Evolutionary conservation across 495 filamentous ascomycete species (phyloP).

Genomic region (Trichoderma parareesei): DNA sequence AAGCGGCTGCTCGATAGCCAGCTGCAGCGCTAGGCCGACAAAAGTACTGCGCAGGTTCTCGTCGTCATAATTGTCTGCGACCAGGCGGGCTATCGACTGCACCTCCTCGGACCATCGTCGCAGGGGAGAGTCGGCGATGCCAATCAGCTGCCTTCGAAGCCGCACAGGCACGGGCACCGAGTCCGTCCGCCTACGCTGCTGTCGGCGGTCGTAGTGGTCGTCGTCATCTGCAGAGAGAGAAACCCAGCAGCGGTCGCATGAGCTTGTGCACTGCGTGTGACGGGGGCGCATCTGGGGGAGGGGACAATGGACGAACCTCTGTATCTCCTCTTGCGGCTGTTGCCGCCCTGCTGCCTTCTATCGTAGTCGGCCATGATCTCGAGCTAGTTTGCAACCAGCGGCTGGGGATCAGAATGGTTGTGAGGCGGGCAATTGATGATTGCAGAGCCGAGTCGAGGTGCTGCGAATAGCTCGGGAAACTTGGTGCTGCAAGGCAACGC

Average conservation of each 20-base stretch:
- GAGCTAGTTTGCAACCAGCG: background rate
- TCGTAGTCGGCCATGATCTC: constrained; percentile 66
- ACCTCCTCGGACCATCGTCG: constrained; percentile 76
- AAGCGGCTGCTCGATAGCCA: constrained; percentile 85
- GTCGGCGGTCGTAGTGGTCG: constrained; percentile 68
- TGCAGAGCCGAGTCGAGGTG: background rate
- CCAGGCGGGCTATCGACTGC: constrained; percentile 60
- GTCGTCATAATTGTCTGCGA: constrained; percentile 76
- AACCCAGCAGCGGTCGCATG: constrained; percentile 8
- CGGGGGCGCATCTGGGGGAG: background rate
- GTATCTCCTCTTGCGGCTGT: constrained; percentile 57
- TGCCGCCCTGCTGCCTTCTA: constrained; percentile 50
- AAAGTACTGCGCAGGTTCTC: constrained; percentile 58
- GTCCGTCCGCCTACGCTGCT: constrained; percentile 66
- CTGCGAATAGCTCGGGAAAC: constrained; percentile 6
- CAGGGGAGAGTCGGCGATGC: constrained; percentile 79
- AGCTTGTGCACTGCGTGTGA: constrained; percentile 9
- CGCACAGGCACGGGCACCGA: constrained; percentile 69
- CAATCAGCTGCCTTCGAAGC: constrained; percentile 70
- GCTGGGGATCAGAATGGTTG: background rate
- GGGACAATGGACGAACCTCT: constrained; percentile 34
- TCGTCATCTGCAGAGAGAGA: constrained; percentile 40
- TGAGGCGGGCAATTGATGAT: background rate
- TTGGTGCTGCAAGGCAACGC: constrained; percentile 1
- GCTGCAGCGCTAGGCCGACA: constrained; percentile 60